phyloP scores from a whole-genome alignment of 805 yeast genomes.

The Myxozyma udenii region DNA sequence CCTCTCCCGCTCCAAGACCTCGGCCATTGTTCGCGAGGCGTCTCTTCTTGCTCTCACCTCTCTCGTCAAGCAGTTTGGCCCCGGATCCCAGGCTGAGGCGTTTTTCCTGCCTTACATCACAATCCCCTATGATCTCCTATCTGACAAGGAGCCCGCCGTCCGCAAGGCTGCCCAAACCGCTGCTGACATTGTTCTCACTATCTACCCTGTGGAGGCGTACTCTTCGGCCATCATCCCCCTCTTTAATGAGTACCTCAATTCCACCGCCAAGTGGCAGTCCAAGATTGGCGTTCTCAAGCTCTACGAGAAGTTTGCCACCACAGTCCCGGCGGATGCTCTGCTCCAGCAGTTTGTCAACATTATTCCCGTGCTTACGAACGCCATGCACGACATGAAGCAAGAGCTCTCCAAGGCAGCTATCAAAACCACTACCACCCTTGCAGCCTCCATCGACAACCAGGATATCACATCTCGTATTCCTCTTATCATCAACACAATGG shows the following conservation, averaged over 20 bases:
- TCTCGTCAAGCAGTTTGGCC: conserved; percentile 61
- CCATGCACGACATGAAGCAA: conserved; percentile 93
- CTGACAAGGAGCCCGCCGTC: conserved; percentile 86
- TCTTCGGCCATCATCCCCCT: conserved; percentile 66
- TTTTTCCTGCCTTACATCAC: conserved; percentile 57
- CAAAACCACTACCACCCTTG: conserved; percentile 64
- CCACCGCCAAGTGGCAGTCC: conserved; percentile 91
- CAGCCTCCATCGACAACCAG: conserved; percentile 82
- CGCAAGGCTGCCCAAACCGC: conserved; percentile 83
- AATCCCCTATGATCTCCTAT: conserved; percentile 63
- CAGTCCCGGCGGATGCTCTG: conserved; percentile 78
- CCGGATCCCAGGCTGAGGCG: conserved; percentile 49
- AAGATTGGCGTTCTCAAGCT: conserved; percentile 58
- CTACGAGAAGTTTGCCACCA: conserved; percentile 70
- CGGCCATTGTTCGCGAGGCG: conserved; percentile 73
- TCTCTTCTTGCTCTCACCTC: conserved; percentile 59
- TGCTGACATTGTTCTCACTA: conserved; percentile 62
- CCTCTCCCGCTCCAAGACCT: conserved; percentile 68
- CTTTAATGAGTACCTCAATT: conserved; percentile 59
- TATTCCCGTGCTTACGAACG: conserved; percentile 81
- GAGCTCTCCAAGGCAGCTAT: conserved; percentile 86
- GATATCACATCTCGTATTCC: conserved; percentile 86
- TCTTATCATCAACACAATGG: conserved; percentile 79
- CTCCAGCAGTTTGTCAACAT: conserved; percentile 75
- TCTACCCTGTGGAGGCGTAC: conserved; percentile 73